Base-by-base conservation (phyloP, 257 asterid genomes). In the Gynochthodes officinalis region DNA sequence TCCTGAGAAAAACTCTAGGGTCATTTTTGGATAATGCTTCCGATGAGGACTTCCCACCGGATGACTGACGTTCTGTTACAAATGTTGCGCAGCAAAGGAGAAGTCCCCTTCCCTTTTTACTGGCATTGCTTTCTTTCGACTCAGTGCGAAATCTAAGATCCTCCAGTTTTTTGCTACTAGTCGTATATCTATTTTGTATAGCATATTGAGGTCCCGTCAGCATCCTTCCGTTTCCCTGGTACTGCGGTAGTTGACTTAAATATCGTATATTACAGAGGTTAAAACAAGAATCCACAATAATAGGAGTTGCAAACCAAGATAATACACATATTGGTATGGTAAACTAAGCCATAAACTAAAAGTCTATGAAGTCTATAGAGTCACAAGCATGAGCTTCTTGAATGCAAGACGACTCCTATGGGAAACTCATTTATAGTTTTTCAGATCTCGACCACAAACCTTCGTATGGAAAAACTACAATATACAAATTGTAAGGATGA, bases 21-120 rank as follows among this genome's bases (percentile, higher is more conserved):
- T 95, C 99, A 48, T 87, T 95, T 81, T 87, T 92, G 82, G 98
- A 93, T 76, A 76, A 84, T 75, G 96, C 95, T 71, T 92, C 97
- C 48, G 98, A 92, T 70, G 99, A 92, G 73, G 99, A 90, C 84
- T 90, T 92, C 84, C 97, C 93, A 15, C 83, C 78, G 48, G 82
- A 78, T 44, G 82, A 78, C 61, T 75, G 68, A 54, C n/a, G 27
- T 69, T 53, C 30, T 37, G 67, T 25, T 25, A 42, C 10, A 54
- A 32, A 23, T 23, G n/a, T 60, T 54, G 44, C 21, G 23, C 77
- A 30, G 63, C 27, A 28, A 28, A 28, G 25, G 18, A 55, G 15
- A 46, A 35, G 42, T 39, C 68, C 48, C 15, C 27, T 48, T 53
- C 42, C 58, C 49, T 40, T 54, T 54, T 50, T 23, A 32, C 27